A percentile compares a stretch with the other conserved stretches of the same genome.
Conservation (phyloP, 352 stramenopile species). For the Peronospora tabacina region DNA sequence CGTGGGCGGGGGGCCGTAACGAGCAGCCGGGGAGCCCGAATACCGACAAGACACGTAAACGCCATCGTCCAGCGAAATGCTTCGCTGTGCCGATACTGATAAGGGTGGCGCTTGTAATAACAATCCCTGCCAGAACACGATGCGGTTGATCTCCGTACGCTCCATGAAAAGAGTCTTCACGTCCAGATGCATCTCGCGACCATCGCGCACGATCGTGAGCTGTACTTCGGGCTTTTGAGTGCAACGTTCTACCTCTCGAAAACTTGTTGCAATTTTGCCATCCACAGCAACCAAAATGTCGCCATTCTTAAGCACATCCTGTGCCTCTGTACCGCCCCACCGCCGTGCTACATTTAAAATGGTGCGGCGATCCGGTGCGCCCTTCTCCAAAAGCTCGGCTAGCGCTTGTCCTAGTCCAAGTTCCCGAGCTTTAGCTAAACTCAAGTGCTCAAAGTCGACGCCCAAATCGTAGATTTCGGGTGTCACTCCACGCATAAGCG, state of each 20-base stretch:
- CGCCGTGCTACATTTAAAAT: constrained; percentile 74
- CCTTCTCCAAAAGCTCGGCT: constrained; percentile 65
- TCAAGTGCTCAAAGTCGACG: constrained; percentile 84
- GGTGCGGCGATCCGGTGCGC: constrained; percentile 57
- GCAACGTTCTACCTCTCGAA: constrained; percentile 77
- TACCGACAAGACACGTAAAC: constrained; percentile 86
- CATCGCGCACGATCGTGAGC: constrained; percentile 83
- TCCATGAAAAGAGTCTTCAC: constrained; percentile 79
- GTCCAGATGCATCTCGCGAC: constrained; percentile 52
- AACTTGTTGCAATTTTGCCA: constrained; percentile 75
- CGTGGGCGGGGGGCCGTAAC: constrained; percentile 82
- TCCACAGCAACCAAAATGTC: constrained; percentile 85
- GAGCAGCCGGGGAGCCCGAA: constrained; percentile 81
- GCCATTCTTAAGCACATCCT: constrained; percentile 65
- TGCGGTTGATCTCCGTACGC: constrained; percentile 83
- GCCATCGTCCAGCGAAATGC: constrained; percentile 74
- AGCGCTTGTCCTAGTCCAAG: constrained; percentile 78
- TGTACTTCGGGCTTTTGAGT: constrained; percentile 70
- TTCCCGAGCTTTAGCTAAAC: constrained; percentile 81
- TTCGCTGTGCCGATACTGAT: constrained; percentile 76
- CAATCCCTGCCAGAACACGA: constrained; percentile 89
- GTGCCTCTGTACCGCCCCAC: constrained; percentile 66
- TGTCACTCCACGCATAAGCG: constrained; percentile 58
- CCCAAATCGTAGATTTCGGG: constrained; percentile 76
- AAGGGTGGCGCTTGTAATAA: constrained; percentile 84